Base-by-base conservation (phyloP, 2,329 filamentous ascomycete species). In the Aspergillus vadensis region DNA sequence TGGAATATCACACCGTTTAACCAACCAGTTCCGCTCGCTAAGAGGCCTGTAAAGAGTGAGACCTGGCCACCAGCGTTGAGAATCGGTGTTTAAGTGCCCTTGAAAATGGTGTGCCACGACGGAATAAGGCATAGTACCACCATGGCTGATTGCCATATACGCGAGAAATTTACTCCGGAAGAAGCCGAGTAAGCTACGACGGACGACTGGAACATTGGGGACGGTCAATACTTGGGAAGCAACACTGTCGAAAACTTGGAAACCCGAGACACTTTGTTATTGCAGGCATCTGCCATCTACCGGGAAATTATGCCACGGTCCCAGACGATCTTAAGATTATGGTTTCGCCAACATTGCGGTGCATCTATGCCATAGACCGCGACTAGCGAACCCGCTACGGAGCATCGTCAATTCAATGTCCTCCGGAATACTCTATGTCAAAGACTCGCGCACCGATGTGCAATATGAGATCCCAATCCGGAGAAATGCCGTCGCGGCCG, bases 401-500 rank as follows among this genome's bases (percentile, higher is more conserved):
- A 39, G 15, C 36, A 53, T 17, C 52, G 15, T 48, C n/a, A 12
- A 8, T 36, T 14, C n/a, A 69, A 10, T 68, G 66, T 65, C 65
- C 14, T 62, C 64, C 0, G 62, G 64, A 9, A 65, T 50, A 1
- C 65, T 71, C 4, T 57, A 54, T 39, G 57, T 74, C 36, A 64
- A 53, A 32, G 74, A 76, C 58, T 72, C 68, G 15, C 70, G 72
- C 19, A 75, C 72, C 1, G 57, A 65, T 17, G 32, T 21, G 14
- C 61, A 69, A 19, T 73, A 74, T 53, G 61, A 69, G 6, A 67
- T 76, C 19, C 69, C 71, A 2, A 73, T 75, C 32, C 53, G 41
- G 4, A 65, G 60, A 39, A 75, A 76, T 57, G 61, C 71, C 10
- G 53, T 75, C 21, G 63, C 62, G 1, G 72, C 74, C 1, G 43